phyloP scores from a whole-genome alignment of 306 rosid genomes.

The Biancaea sappan region DNA sequence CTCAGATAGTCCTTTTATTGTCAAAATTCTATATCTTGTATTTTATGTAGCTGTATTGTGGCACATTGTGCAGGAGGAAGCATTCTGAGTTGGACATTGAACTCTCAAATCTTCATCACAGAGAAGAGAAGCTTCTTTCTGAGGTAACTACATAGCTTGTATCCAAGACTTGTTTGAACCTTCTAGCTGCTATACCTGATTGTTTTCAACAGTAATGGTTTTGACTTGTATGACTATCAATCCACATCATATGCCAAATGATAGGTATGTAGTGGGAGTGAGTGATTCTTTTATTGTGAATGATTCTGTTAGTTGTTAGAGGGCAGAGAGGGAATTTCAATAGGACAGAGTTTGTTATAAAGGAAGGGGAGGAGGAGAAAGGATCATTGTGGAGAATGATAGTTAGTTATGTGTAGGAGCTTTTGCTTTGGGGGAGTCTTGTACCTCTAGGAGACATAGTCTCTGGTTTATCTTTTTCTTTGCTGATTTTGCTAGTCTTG shows the following conservation, averaged over 20 bases:
- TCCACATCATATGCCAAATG: slow-evolving; percentile 23
- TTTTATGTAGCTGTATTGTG: neutral
- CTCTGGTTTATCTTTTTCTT: no score
- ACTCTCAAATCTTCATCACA: slow-evolving; percentile 81
- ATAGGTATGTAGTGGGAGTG: no score
- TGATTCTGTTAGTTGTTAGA: no score
- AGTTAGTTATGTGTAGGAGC: no score
- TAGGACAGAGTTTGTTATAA: no score
- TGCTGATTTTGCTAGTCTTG: no score
- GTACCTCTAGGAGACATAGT: no score
- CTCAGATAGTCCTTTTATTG: neutral
- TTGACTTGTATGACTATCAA: slow-evolving; percentile 8
- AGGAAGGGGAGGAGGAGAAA: no score
- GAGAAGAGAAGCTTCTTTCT: slow-evolving; percentile 81
- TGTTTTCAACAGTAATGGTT: neutral
- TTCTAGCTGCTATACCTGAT: slow-evolving; percentile 16
- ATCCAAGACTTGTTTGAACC: slow-evolving; percentile 33
- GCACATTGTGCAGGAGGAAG: slow-evolving; percentile 75
- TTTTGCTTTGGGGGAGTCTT: no score
- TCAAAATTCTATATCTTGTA: neutral
- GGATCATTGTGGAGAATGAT: no score
- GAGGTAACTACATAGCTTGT: slow-evolving; percentile 53
- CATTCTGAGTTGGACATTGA: slow-evolving; percentile 88
- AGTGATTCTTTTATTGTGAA: no score
- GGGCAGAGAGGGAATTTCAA: no score